Evolutionary conservation across 257 asterid genomes (phyloP).

Genomic region (Jacaranda mimosifolia): DNA sequence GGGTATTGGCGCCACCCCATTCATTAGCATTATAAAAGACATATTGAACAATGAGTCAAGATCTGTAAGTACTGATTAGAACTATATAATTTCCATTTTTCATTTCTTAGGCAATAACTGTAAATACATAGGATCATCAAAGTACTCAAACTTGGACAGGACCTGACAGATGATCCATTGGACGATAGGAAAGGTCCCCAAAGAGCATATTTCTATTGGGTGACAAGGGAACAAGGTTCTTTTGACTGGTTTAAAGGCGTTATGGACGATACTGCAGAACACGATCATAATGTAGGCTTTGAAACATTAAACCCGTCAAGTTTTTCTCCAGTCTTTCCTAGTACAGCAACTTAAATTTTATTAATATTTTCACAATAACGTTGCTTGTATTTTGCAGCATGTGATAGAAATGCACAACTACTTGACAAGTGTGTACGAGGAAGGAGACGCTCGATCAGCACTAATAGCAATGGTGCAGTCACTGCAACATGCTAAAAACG

Average conservation of each 20-base stretch:
- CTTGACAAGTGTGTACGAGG: conserved; percentile 89
- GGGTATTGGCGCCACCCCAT: conserved; percentile 98
- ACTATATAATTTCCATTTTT: background rate
- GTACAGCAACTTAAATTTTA: background rate
- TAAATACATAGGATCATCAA: background rate
- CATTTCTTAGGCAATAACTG: background rate
- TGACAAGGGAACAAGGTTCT: conserved; percentile 93
- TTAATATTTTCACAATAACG: conserved; percentile 3
- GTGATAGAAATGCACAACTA: conserved; percentile 92
- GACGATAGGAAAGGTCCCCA: conserved; percentile 54
- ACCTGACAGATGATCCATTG: conserved; percentile 16
- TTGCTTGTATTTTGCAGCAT: conserved; percentile 52
- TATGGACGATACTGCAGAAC: conserved; percentile 92
- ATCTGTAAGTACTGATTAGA: conserved; percentile 48
- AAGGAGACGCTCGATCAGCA: conserved; percentile 97
- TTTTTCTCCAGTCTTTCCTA: background rate
- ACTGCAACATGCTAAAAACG: conserved; percentile 90
- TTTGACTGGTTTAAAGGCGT: conserved; percentile 98
- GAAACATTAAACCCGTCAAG: background rate
- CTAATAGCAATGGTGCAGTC: conserved; percentile 93
- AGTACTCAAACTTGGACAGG: conserved; percentile 41
- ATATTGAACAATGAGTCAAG: conserved; percentile 60
- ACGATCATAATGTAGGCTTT: conserved; percentile 68
- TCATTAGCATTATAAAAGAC: conserved; percentile 85
- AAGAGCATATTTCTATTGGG: conserved; percentile 94